A percentile compares a stretch with the other conserved stretches of the same genome.
phyloP scores from a whole-genome alignment of 2,329 filamentous ascomycete genomes.

The Diaporthe vaccinii region DNA sequence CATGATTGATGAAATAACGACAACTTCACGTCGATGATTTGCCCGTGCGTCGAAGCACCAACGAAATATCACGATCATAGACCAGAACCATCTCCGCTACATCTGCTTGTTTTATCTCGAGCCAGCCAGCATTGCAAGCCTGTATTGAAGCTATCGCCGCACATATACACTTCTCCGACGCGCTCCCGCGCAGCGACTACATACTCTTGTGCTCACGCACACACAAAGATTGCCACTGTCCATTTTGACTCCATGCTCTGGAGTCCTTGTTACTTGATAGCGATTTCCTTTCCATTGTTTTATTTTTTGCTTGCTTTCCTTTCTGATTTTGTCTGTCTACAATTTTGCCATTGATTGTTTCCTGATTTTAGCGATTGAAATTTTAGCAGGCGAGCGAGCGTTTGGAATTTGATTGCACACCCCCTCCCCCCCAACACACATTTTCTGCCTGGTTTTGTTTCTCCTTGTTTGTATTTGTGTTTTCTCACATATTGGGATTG shows the following conservation, averaged over 20 bases:
- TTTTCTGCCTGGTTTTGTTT: slow-evolving; percentile 37
- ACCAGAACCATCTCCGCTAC: slow-evolving; percentile 38
- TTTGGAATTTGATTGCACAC: slow-evolving; percentile 48
- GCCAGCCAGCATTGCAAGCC: slow-evolving; percentile 34
- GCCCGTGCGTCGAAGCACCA: slow-evolving; percentile 36
- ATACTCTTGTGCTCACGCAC: slow-evolving; percentile 42
- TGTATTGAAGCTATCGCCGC: slow-evolving; percentile 42
- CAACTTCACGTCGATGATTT: slow-evolving; percentile 42
- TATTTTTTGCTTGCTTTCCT: slow-evolving; percentile 44
- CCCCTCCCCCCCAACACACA: neutral
- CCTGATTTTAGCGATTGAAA: slow-evolving; percentile 43
- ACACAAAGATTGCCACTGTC: slow-evolving; percentile 45
- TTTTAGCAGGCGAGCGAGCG: slow-evolving; percentile 55
- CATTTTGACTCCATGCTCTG: slow-evolving; percentile 48
- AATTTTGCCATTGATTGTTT: slow-evolving; percentile 47
- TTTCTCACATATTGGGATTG: slow-evolving; percentile 41
- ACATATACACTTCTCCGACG: slow-evolving; percentile 40
- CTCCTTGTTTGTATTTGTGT: slow-evolving; percentile 45
- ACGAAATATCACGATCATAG: slow-evolving; percentile 42
- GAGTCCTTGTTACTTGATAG: slow-evolving; percentile 49
- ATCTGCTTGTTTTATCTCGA: slow-evolving; percentile 44
- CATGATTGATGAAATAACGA: slow-evolving; percentile 52
- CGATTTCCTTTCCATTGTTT: slow-evolving; percentile 50
- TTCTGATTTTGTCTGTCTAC: slow-evolving; percentile 33
- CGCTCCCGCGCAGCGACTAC: slow-evolving; percentile 44